Evolutionary conservation across 139 green algal genomes (phyloP), one percentile per base, ranked within the genome.

Genomic region (Chlamydomonas schloesseri): DNA sequence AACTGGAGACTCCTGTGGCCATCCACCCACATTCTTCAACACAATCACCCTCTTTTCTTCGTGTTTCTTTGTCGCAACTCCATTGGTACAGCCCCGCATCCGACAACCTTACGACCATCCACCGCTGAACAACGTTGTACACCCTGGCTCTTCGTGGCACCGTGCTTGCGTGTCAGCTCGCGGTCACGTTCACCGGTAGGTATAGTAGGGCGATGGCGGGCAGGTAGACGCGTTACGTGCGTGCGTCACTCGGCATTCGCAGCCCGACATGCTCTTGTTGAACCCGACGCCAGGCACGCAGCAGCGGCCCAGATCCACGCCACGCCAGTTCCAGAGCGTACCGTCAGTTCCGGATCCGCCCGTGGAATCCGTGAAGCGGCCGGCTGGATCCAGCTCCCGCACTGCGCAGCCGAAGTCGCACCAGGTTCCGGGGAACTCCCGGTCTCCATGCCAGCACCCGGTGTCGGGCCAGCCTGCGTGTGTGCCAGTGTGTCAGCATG

Each of bases 331-430:
- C 91, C 91, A 95, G 36, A 83, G 88, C 2, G 55, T 11, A 2
- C 34, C 36, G 20, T n/a, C 29, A 2, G 31, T 50, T 50, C 31
- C 31, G 8, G 24, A 50, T 21, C 33, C 33, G 17, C 13, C 68
- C 5, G 18, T 20, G 8, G 15, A 50, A 50, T 11, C 31, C 18
- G 42, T 31, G 29, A 47, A 9, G 23, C 28, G 24, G 65, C 74
- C 85, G 11, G 37, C 53, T 11, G 93, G 91, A 78, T 95, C 93
- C 34, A 95, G 77, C n/a, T 71, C n/a, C 67, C 76, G 57, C 10
- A 91, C 86, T 0, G 93, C 93, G 71, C 93, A 95, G 1, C 89
- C 91, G 87, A 94, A 94, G 83, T 91, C 88, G 84, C 91, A 94
- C 91, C 91, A 94, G 28, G 90, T 93, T 65, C 91, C 71, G 24